A percentile compares a stretch with the other conserved stretches of the same genome.
These are phyloP conservation scores for Eutrema japonicum DNA, from an alignment of 345 rosid genomes.

Conservation along the genomic window DNA sequence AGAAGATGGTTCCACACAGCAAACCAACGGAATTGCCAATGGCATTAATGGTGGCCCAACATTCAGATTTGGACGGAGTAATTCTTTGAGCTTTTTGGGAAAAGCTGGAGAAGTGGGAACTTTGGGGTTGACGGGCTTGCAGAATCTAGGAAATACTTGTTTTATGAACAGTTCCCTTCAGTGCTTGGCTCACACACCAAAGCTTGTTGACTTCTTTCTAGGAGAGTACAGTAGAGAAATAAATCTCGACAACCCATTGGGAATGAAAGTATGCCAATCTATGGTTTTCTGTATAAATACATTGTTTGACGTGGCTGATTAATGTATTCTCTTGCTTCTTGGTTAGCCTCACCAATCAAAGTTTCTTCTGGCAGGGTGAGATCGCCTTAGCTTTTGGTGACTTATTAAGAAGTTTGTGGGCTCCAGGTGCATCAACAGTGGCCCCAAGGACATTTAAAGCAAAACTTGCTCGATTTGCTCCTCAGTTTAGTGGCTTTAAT, in stretches of 20 bases:
- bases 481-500: slow-evolving; percentile 93
- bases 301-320: slow-evolving; percentile 14
- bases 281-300: slow-evolving; percentile 29
- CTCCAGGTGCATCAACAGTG: slow-evolving; percentile 86
- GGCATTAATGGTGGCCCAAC: slow-evolving; percentile 57
- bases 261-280: slow-evolving; percentile 78
- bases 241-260: slow-evolving; percentile 86
- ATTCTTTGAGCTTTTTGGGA: slow-evolving; percentile 55
- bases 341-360: slow-evolving; percentile 26
- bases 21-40: slow-evolving; percentile 59
- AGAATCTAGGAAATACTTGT: slow-evolving; percentile 98
- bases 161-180: slow-evolving; percentile 98
- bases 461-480: slow-evolving; percentile 95
- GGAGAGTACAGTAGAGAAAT: slow-evolving; percentile 89
- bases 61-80: slow-evolving; percentile 51
- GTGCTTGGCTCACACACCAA: slow-evolving; percentile 98
- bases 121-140: slow-evolving; percentile 93
- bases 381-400: slow-evolving; percentile 96
- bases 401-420: slow-evolving; percentile 87
- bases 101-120: slow-evolving; percentile 90
- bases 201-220: slow-evolving; percentile 93
- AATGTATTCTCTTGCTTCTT: slow-evolving; percentile 23
- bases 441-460: slow-evolving; percentile 89
- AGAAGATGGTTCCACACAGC: slow-evolving; percentile 59
- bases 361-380: slow-evolving; percentile 70